Evolutionary conservation across 2,329 filamentous ascomycete genomes (phyloP).

Genomic region (Biscogniauxia marginata): DNA sequence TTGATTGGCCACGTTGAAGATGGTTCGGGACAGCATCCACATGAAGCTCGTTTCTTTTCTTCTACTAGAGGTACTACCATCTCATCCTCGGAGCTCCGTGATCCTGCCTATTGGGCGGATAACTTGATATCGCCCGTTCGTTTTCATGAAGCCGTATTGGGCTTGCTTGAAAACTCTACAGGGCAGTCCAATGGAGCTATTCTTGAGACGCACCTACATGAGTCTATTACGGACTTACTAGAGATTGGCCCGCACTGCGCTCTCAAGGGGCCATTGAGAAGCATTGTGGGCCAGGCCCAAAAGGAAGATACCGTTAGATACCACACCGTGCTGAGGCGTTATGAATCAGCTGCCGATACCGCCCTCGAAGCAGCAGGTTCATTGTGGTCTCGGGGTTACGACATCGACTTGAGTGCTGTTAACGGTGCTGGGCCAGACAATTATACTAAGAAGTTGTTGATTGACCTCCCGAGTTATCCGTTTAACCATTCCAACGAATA

Average conservation of each 20-base stretch:
- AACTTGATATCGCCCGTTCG: slow-evolving; percentile 19
- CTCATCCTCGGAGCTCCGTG: slow-evolving; percentile 9
- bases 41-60: slow-evolving; percentile 13
- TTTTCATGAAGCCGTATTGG: slow-evolving; percentile 13
- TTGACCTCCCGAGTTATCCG: slow-evolving; percentile 25
- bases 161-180: slow-evolving; percentile 2
- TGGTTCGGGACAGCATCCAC: slow-evolving; percentile 5
- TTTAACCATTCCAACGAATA: slow-evolving; percentile 24
- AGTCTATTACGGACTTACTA: slow-evolving; percentile 14
- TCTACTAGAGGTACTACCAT: slow-evolving; percentile 8
- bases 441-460: slow-evolving; percentile 8
- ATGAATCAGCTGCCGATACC: slow-evolving; percentile 9
- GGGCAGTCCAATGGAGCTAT: background rate
- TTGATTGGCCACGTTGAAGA: slow-evolving; percentile 6
- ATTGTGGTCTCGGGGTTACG: slow-evolving; percentile 15
- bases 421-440: background rate
- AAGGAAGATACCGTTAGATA: slow-evolving; percentile 6
- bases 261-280: slow-evolving; percentile 31
- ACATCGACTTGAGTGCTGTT: slow-evolving; percentile 4
- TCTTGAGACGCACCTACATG: background rate
- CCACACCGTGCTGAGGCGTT: slow-evolving; percentile 13
- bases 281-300: slow-evolving; percentile 1
- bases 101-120: slow-evolving; percentile 34
- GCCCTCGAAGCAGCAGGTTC: slow-evolving; percentile 11
- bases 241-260: slow-evolving; percentile 31